Evolutionary conservation across 495 filamentous ascomycete species (phyloP).

Genomic region (Aspergillus coremiiformis): DNA sequence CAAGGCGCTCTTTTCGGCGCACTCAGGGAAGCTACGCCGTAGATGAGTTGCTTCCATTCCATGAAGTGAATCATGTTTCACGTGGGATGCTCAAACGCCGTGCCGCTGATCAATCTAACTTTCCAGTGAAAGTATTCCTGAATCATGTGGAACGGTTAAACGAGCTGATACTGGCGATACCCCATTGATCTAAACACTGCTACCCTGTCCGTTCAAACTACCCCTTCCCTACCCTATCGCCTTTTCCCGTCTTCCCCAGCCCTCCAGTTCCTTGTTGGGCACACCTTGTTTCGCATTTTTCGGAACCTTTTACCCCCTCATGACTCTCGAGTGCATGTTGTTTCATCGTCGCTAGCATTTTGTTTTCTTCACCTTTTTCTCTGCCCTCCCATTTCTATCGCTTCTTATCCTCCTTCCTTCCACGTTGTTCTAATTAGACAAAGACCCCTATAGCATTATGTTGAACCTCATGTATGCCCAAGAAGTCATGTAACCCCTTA

Average conservation of each 20-base stretch:
- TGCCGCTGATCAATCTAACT: slow-evolving; percentile 11
- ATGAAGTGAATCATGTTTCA: slow-evolving; percentile 4
- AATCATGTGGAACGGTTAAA: background rate
- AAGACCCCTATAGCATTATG: slow-evolving; percentile 32
- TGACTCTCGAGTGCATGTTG: slow-evolving; percentile 15
- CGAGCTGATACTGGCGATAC: background rate
- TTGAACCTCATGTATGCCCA: slow-evolving; percentile 41
- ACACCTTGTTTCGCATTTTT: slow-evolving; percentile 7
- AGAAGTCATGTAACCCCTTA: slow-evolving; percentile 43
- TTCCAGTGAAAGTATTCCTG: background rate
- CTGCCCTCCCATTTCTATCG: slow-evolving; percentile 14
- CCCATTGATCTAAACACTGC: slow-evolving; percentile 6
- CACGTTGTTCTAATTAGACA: slow-evolving; percentile 42
- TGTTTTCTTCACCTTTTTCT: slow-evolving; percentile 24
- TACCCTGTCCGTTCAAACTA: background rate
- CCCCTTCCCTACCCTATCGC: slow-evolving; percentile 8
- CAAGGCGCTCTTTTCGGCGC: slow-evolving; percentile 9
- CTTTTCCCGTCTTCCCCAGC: slow-evolving; percentile 4
- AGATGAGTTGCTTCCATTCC: background rate
- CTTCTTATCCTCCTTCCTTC: slow-evolving; percentile 12
- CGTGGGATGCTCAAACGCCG: slow-evolving; percentile 9
- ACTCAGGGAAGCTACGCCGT: slow-evolving; percentile 12
- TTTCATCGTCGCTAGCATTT: slow-evolving; percentile 12
- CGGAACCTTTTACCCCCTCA: slow-evolving; percentile 3
- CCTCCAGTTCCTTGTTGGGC: slow-evolving; percentile 3